Evolutionary conservation across 805 yeast species (phyloP), one percentile per base, ranked within the genome.

Genomic region (Starmerella riodocensis): DNA sequence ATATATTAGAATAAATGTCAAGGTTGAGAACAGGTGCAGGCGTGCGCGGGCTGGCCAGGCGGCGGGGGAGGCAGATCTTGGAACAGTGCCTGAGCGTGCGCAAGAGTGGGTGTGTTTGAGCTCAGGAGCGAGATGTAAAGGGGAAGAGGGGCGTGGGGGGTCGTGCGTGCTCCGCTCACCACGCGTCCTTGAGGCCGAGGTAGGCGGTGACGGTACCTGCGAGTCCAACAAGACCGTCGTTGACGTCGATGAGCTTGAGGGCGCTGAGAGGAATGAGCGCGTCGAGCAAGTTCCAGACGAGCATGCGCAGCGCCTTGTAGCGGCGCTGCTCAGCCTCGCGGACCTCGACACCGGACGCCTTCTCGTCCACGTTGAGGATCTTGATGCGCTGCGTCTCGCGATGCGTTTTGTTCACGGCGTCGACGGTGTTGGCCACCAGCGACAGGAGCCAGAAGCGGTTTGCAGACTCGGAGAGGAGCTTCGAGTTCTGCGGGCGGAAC

Each of bases 161-260:
- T n/a, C n/a, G n/a, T n/a, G n/a, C n/a, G n/a, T n/a, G n/a, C n/a
- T n/a, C n/a, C n/a, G n/a, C 25, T 32, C 34, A 45, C 52, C 52
- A 48, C 13, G 36, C 34, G 8, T 36, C 39, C 19, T 27, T 72
- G 38, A 84, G 64, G 32, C 94, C 94, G 60, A 84, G 65, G 35
- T 75, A 43, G 29, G 94, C 78, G 24, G 96, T 84, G 43, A 81
- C 62, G 20, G 79, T 69, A 56, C 97, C 97, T 28, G 91, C 84
- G 42, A 76, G 62, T 27, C 93, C 95, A 36, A 84, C 72, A 30
- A 76, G 67, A 36, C 93, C 91, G 51, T 86, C 95, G 56, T 75
- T 73, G 52, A 74, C 64, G 50, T 66, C 66, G 51, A 79, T 63
- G 60, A 65, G 62, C 41, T 70, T 67, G 59, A 81, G 69, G 39